Evolutionary conservation across 352 stramenopile species (phyloP), one percentile per base, ranked within the genome.

Genomic region (Globisporangium cystogenes): DNA sequence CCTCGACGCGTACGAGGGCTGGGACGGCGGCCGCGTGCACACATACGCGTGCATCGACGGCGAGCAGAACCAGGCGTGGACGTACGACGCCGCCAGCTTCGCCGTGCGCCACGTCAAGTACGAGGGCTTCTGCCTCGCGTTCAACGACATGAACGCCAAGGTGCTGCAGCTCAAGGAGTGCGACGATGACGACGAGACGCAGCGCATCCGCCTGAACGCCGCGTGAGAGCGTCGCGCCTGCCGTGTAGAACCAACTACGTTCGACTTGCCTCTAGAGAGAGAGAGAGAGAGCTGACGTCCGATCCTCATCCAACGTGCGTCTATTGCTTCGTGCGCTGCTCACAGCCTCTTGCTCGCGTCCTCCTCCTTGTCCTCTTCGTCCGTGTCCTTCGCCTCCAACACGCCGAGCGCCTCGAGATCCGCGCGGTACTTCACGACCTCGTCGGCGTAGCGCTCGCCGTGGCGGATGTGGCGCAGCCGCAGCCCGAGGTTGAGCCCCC

Each of bases 401-500:
- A 64, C 44, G 18, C 57, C 57, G 57, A 64, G 50, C 15, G 11
- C 8, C 31, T 58, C 57, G 2, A 90, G 48, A 4, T 84, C 68
- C 4, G 60, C 45, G 15, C 67, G 65, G 57, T 87, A 87, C 49
- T 87, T 87, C 27, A 57, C 51, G 5, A 74, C 65, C 37, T 93
- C 79, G n/a, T 69, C 65, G 14, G 65, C 64, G 49, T 89, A 93
- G 4, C 76, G 77, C 52, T 81, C 59, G 37, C 81, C 77, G 36
- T 88, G 76, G 33, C 70, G 76, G 26, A 93, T 55, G 54, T 90
- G 81, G 26, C 82, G 72, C 48, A 90, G 46, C 3, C 79, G 71
- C 44, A 89, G 63, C 0, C 82, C 80, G 2, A 93, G 53, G 51
- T 93, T 90, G 21, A 93, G 58, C 0, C 82, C 79, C 74, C 76